phyloP scores from a whole-genome alignment of 2,329 filamentous ascomycete genomes.

The Alternaria incomplexa region DNA sequence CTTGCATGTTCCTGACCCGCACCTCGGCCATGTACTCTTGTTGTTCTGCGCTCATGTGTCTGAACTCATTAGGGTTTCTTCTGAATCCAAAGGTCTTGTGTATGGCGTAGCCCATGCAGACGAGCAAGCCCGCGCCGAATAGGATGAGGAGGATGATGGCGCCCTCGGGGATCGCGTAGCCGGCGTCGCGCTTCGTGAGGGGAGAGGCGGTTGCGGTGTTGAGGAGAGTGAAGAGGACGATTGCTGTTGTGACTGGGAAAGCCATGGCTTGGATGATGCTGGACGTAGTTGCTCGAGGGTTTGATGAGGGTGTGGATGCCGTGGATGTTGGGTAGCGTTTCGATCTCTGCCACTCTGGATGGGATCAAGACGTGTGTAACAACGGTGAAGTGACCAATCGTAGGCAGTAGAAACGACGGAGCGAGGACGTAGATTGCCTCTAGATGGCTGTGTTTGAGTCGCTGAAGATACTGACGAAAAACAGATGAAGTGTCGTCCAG shows the following conservation, averaged over 20 bases:
- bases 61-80: slow-evolving; percentile 12
- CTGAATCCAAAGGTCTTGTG: slow-evolving; percentile 23
- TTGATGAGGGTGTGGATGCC: not conserved
- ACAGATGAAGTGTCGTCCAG: not conserved
- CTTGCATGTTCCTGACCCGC: slow-evolving; percentile 17
- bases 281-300: no score
- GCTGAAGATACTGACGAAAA: not conserved
- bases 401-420: not conserved
- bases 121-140: slow-evolving; percentile 16
- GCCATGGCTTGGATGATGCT: not conserved
- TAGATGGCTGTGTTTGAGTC: not conserved
- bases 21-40: slow-evolving; percentile 33
- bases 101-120: slow-evolving; percentile 27
- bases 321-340: no score
- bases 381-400: not conserved
- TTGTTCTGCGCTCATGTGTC: slow-evolving; percentile 17
- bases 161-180: slow-evolving; percentile 18
- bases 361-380: not conserved
- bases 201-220: not conserved
- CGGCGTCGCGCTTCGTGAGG: slow-evolving; percentile 22
- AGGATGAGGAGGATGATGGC: slow-evolving; percentile 31
- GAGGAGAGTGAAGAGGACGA: not conserved
- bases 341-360: not conserved
- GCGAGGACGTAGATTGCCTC: not conserved
- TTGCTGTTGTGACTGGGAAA: not conserved